Evolutionary conservation across 2,329 filamentous ascomycete species (phyloP), one percentile per base, ranked within the genome.

Genomic region (Colletotrichum zoysiae): DNA sequence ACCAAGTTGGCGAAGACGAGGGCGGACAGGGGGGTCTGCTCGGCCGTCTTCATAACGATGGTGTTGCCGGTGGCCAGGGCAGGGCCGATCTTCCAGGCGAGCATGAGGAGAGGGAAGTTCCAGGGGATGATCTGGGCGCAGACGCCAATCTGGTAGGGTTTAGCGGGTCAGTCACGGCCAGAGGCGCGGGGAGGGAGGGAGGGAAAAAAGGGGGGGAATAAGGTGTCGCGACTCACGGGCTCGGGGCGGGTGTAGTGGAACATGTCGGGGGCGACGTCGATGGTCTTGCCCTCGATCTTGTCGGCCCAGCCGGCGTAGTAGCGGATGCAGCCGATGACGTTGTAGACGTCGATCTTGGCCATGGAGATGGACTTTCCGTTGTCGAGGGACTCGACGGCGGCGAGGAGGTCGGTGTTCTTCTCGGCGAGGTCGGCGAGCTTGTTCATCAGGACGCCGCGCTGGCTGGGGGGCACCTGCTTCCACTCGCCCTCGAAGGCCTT

Each of bases 101-200:
- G 88, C 92, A 95, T 95, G 79, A 93, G 88, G 57, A 95, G 85
- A 9, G 93, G 93, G 85, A 94, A 95, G 86, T 95, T 95, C 93
- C 93, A 95, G 74, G 93, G 93, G 78, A 96, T 95, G 79, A 95
- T 95, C 82, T 96, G 93, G 78, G 91, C 94, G 81, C 93, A 95
- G 71, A 95, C 92, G 82, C 92, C 92, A 75, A 93, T 85, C 86
- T 88, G 61, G 18, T 7, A 12, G 20, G 33, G n/a, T 20, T 61
- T 38, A 61, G 59, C 33, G 23, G 23, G 5, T 6, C 18, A 33
- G 14, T 16, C 20, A n/a, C 9, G 18, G 11, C 14, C 2, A 2
- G 53, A 11, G 18, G 30, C 20, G 1, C 42, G 7, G 3, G 4
- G 44, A n/a, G 44, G 9, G 44, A 46, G 9, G 11, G 8, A 9